Evolutionary conservation across 2,329 filamentous ascomycete species (phyloP), one percentile per base, ranked within the genome.

Genomic region (Thelonectria blattea): DNA sequence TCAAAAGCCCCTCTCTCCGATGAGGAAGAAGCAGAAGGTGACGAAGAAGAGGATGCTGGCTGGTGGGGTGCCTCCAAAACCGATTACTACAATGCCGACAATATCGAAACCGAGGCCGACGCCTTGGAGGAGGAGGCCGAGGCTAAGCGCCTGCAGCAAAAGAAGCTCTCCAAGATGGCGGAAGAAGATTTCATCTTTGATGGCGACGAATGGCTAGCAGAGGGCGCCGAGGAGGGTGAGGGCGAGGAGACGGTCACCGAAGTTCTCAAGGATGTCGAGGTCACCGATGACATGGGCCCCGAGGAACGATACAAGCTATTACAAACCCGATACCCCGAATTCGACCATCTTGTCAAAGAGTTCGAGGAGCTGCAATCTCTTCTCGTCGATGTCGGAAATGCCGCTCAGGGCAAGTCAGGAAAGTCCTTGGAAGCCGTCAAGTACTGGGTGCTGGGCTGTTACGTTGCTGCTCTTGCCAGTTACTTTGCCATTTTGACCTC

Each of bases 401-500:
- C 84, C 30, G 86, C 88, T 1, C 81, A 86, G 54, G 78, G 77
- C 7, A 82, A 81, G 69, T 75, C 78, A 11, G 78, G 74, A 61
- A 81, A 79, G 58, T 85, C 86, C 2, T 74, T 89, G n/a, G 80
- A 85, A 20, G 81, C 88, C 9, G 82, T 92, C 60, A 95, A 94
- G 74, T 89, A 91, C 73, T 88, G 92, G 75, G 88, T 93, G 11
- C 81, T 96, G 41, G 89, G 91, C 5, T 91, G 93, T 61, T 98
- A 99, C 73, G 81, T 98, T 22, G 92, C 91, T 45, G 85, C 92
- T 1, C 82, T 99, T 67, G 89, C 91, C 50, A 93, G 97, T 87
- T 99, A 99, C 76, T 97, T 99, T 75, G 91, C 93, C 39, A 85
- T 98, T 37, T 80, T 99, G n/a, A 92, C 92, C 11, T 96, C 92